Conservation (phyloP, 2,329 filamentous ascomycete species). For the Phialocephala subalpina region DNA sequence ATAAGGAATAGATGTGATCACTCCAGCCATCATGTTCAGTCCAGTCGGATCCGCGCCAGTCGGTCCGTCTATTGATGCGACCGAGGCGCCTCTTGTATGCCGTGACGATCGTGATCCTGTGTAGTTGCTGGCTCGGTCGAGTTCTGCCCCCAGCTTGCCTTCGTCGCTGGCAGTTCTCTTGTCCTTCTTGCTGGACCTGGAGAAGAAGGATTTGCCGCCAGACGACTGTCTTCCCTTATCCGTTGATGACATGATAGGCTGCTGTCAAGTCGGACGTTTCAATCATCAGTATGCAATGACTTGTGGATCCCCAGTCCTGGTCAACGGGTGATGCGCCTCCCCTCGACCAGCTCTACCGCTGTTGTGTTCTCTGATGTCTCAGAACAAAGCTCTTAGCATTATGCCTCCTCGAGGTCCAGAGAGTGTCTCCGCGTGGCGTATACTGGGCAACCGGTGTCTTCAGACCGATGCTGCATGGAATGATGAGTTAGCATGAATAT, state of each 20-base stretch:
- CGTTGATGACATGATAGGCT: constrained; percentile 63
- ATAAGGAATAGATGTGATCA: constrained; percentile 90
- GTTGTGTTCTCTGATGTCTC: constrained; percentile 40
- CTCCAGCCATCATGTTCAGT: constrained; percentile 78
- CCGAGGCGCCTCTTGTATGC: constrained; percentile 77
- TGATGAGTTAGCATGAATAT: constrained; percentile 36
- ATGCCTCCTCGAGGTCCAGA: constrained; percentile 37
- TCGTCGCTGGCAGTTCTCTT: constrained; percentile 69
- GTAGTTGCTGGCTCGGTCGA: constrained; percentile 64
- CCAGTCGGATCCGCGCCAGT: constrained; percentile 66
- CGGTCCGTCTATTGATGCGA: constrained; percentile 74
- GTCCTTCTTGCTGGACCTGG: constrained; percentile 84
- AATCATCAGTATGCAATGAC: constrained; percentile 26
- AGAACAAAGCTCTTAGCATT: constrained; percentile 37
- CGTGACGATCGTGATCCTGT: constrained; percentile 75
- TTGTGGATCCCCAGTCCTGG: constrained; percentile 28
- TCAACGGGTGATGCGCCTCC: constrained; percentile 34
- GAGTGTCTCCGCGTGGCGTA: constrained; percentile 17
- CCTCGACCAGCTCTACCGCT: constrained; percentile 30
- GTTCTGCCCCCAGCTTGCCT: constrained; percentile 59
- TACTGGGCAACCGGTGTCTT: constrained; percentile 17
- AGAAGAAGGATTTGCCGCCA: constrained; percentile 83
- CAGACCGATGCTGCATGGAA: constrained; percentile 30
- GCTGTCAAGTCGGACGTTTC: constrained; percentile 29
- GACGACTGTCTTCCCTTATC: constrained; percentile 82